Base-by-base conservation (phyloP, 495 filamentous ascomycete species). In the Chaetomium cochliodes region DNA sequence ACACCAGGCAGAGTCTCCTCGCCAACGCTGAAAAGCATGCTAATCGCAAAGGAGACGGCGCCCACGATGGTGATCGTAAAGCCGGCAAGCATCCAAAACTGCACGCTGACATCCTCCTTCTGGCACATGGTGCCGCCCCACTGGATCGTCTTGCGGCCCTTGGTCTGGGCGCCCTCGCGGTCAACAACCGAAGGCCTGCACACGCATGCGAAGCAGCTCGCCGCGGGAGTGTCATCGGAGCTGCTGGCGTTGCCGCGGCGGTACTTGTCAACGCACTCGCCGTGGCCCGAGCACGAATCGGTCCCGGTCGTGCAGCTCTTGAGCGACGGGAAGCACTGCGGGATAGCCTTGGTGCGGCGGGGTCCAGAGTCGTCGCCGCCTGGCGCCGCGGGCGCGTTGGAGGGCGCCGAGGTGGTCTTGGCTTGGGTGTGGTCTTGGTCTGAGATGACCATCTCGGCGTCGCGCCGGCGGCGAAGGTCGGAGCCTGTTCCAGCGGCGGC, bases 91-190 rank as follows among this genome's bases (percentile, higher is more conserved):
- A 98, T 76, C 84, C 92, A 96, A 75, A 98, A 98, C 44, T 86
- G 86, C 22, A 87, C 84, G 76, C 90, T 92, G 52, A 98, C 77
- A 74, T 98, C 93, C 71, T 87, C 87, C 84, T 97, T 98, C 76
- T 96, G 88, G 78, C 94, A 98, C 65, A 88, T 88, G 39, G 86
- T 77, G 15, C 94, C 94, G 56, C 87, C 93, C 90, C 91, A 98
- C 64, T 83, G 73, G 44, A 76, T 69, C 41, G 76, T 70, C 62
- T 73, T 69, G 50, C 53, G 53, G n/a, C 57, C 66, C 51, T 54
- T 41, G 5, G 28, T 16, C 30, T 68, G 74, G 22, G 66, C 73
- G 20, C 74, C 74, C 16, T 78, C 81, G 28, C 78, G 80, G n/a
- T 79, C 76, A 11, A 78, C 63, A 8, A 82, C 72, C 1, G 81